phyloP scores from a whole-genome alignment of 495 filamentous ascomycete species.

The Cudoniella acicularis region DNA sequence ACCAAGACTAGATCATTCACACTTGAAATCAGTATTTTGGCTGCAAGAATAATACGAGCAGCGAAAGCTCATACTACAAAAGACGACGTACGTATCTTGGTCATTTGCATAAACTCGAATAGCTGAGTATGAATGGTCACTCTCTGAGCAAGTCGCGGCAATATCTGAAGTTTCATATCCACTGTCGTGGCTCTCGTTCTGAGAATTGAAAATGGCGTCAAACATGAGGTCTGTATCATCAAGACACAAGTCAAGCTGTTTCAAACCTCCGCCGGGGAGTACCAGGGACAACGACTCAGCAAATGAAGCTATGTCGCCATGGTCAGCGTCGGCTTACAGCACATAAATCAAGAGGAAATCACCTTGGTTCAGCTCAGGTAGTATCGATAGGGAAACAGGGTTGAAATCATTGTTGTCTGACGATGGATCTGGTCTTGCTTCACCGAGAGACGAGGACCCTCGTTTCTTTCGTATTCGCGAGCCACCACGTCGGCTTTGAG shows the following conservation, averaged over 20 bases:
- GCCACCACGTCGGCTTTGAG: slow-evolving; percentile 55
- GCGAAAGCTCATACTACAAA: no score
- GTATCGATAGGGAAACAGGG: slow-evolving; percentile 24
- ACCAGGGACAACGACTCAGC: slow-evolving; percentile 6
- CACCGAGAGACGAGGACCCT: slow-evolving; percentile 23
- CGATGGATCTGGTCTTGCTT: slow-evolving; percentile 27
- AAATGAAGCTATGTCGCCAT: slow-evolving; percentile 26
- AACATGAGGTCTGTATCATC: slow-evolving; percentile 18
- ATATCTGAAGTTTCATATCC: slow-evolving; percentile 20
- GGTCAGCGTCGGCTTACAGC: slow-evolving; percentile 15
- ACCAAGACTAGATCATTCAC: slow-evolving; percentile 48
- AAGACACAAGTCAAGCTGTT: slow-evolving; percentile 11
- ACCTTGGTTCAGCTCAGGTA: slow-evolving; percentile 22
- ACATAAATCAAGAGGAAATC: slow-evolving; percentile 9
- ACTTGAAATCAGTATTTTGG: slow-evolving; percentile 20
- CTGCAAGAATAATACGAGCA: no score
- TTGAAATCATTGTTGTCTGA: slow-evolving; percentile 31
- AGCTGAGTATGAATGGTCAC: slow-evolving; percentile 29
- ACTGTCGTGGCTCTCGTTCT: slow-evolving; percentile 23
- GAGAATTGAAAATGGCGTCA: slow-evolving; percentile 7
- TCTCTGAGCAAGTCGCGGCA: slow-evolving; percentile 21
- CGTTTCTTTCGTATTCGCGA: slow-evolving; percentile 38
- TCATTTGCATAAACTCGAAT: slow-evolving; percentile 20
- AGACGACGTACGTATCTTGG: slow-evolving; percentile 22
- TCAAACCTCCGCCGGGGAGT: slow-evolving; percentile 13